phyloP scores from a whole-genome alignment of 352 stramenopile species.

The Aphanomyces invadans region DNA sequence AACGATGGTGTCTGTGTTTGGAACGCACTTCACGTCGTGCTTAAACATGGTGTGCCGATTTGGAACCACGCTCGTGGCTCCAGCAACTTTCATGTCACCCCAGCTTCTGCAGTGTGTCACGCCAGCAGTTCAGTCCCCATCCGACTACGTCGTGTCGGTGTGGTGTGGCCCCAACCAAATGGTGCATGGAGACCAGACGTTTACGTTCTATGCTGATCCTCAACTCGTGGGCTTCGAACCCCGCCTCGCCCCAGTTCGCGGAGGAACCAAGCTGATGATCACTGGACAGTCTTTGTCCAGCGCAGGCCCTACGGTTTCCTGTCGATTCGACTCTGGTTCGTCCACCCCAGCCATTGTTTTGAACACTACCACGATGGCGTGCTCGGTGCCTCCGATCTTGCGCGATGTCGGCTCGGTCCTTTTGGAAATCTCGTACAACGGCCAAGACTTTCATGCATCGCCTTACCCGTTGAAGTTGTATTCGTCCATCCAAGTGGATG shows the following conservation, averaged over 20 bases:
- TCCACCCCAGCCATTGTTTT: neutral
- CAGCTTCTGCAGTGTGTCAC: constrained; percentile 28
- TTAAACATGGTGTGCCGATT: constrained; percentile 31
- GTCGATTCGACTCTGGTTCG: neutral
- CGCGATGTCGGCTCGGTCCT: neutral
- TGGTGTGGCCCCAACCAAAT: constrained; percentile 30
- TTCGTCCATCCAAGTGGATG: constrained; percentile 29
- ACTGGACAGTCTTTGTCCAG: neutral
- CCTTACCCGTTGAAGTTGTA: constrained; percentile 27
- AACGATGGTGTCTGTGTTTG: constrained; percentile 30
- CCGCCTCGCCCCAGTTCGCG: constrained; percentile 25
- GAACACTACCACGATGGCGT: neutral
- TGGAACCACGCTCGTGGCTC: constrained; percentile 19
- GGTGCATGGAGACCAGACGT: constrained; percentile 29
- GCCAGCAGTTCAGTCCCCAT: constrained; percentile 22
- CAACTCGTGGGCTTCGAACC: constrained; percentile 25
- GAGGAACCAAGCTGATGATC: constrained; percentile 27
- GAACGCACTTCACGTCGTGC: constrained; percentile 25
- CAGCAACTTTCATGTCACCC: constrained; percentile 7
- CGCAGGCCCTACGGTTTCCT: neutral
- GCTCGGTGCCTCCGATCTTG: too few relatives aligned
- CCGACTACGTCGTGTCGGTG: constrained; percentile 28
- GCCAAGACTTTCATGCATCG: constrained; percentile 30
- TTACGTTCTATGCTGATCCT: constrained; percentile 29
- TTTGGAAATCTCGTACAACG: constrained; percentile 17